phyloP scores from a whole-genome alignment of 345 rosid species.

The Iberis pinnata region DNA sequence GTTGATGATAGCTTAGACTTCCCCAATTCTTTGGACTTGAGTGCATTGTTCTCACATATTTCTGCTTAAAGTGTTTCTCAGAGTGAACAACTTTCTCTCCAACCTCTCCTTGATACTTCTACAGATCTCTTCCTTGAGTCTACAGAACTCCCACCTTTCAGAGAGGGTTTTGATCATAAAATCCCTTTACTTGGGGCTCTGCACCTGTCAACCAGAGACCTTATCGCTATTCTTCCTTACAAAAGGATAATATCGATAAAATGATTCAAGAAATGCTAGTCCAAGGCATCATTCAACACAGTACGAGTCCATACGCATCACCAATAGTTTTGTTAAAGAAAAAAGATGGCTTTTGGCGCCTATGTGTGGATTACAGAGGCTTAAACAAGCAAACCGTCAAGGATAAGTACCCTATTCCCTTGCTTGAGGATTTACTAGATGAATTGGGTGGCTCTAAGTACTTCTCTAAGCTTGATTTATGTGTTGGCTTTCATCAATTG shows the following conservation, averaged over 20 bases:
- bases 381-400: neutral
- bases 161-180: neutral
- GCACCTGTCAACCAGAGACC: neutral
- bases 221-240: neutral
- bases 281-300: neutral
- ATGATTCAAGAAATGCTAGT: neutral
- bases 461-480: neutral
- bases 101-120: no score
- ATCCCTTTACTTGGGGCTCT: neutral
- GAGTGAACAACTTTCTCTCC: no score
- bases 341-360: neutral
- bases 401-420: neutral
- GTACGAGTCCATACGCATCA: neutral
- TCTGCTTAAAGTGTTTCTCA: neutral
- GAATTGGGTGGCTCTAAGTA: neutral
- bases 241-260: neutral
- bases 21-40: no score
- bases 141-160: neutral
- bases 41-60: neutral
- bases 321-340: neutral
- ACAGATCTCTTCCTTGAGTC: no score
- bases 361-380: neutral
- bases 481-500: neutral
- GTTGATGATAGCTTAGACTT: no score
- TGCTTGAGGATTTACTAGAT: neutral